Percentiles rank a stretch among this genome's conserved stretches.
Evolutionary conservation across 2,329 filamentous ascomycete genomes (phyloP).

Genomic region (Penicillium aurantiogriseum): DNA sequence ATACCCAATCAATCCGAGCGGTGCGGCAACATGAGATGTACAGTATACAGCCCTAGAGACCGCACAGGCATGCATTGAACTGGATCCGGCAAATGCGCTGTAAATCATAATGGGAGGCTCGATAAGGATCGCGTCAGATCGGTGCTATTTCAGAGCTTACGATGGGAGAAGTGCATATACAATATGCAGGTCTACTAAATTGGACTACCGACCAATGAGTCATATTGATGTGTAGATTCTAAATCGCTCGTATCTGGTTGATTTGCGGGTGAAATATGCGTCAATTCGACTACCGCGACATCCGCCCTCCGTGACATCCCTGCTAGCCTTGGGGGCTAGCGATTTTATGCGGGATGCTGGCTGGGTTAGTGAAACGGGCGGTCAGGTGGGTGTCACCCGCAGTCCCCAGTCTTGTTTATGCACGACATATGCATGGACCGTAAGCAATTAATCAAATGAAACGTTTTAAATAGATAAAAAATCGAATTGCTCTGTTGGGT

Average conservation of each 20-base stretch:
- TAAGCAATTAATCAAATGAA: conserved; percentile 5
- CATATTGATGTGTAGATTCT: not conserved
- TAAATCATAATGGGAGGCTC: conserved; percentile 5
- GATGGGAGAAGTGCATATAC: not conserved
- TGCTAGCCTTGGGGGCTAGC: conserved; percentile 2
- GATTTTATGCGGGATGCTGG: not conserved
- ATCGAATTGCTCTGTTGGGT: conserved; percentile 32
- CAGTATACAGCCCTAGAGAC: not conserved
- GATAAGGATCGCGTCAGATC: conserved; percentile 15
- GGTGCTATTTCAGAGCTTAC: conserved; percentile 3
- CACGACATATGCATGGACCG: conserved; percentile 21
- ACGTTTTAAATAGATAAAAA: conserved; percentile 6
- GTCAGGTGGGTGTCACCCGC: conserved; percentile 15
- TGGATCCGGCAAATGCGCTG: not conserved
- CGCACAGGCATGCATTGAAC: not conserved
- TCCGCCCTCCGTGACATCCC: conserved; percentile 3
- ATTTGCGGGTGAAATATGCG: not conserved
- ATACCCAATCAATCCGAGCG: not conserved
- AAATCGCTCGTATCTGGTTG: not conserved
- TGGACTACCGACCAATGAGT: not conserved
- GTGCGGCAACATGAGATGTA: not conserved
- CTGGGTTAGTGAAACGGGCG: conserved; percentile 18
- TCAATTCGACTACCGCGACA: conserved; percentile 8
- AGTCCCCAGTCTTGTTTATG: conserved; percentile 15
- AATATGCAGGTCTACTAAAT: not conserved